Conservation (phyloP, 176 grass and related monocot species). For the Tuctoria greenei region DNA sequence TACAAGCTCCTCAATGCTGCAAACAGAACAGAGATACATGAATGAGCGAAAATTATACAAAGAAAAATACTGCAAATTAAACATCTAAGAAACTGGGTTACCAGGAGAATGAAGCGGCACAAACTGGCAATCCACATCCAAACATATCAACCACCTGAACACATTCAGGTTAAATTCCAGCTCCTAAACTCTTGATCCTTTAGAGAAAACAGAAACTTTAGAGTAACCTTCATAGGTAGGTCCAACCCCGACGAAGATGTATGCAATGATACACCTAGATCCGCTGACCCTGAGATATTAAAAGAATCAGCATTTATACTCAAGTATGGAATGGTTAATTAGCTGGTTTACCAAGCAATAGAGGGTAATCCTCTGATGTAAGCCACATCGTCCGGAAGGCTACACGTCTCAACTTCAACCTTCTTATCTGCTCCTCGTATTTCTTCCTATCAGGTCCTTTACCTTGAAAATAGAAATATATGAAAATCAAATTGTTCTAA, state of each 20-base stretch:
- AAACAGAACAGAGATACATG: slow-evolving; percentile 22
- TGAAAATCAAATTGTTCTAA: background rate
- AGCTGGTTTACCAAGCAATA: slow-evolving; percentile 72
- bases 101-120: slow-evolving; percentile 97
- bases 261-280: slow-evolving; percentile 91
- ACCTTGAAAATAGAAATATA: slow-evolving; percentile 46
- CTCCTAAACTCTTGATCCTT: background rate
- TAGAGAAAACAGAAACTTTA: background rate
- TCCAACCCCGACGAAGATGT: slow-evolving; percentile 92
- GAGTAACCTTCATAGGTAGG: slow-evolving; percentile 92
- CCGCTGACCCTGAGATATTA: slow-evolving; percentile 66
- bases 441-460: slow-evolving; percentile 96
- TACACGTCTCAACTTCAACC: slow-evolving; percentile 79
- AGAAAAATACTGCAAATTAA: slow-evolving; percentile 25
- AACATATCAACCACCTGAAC: slow-evolving; percentile 99
- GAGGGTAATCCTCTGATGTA: slow-evolving; percentile 90
- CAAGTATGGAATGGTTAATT: background rate
- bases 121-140: slow-evolving; percentile 97
- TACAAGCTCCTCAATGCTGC: slow-evolving; percentile 93
- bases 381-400: slow-evolving; percentile 97
- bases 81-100: slow-evolving; percentile 43
- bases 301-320: slow-evolving; percentile 30
- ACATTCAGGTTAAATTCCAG: slow-evolving; percentile 24
- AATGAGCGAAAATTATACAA: slow-evolving; percentile 7
- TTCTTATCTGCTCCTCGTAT: slow-evolving; percentile 92